Conservation (phyloP, 495 filamentous ascomycete species). For the Podospora appendiculata region DNA sequence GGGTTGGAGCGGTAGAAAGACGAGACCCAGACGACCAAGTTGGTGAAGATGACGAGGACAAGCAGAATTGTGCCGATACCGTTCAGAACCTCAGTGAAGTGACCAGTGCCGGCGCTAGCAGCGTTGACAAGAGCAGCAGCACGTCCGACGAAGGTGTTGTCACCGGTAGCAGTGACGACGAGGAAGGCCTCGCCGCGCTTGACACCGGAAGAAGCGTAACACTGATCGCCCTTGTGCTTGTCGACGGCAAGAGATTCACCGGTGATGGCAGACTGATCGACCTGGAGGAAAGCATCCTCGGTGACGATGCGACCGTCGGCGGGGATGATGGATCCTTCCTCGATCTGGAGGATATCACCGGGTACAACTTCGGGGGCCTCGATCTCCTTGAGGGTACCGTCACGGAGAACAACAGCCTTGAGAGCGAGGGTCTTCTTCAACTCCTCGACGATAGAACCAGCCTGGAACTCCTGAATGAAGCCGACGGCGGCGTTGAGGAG, state of each 20-base stretch:
- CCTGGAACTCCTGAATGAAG: constrained; percentile 84
- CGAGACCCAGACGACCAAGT: constrained; percentile 76
- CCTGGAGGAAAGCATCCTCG: constrained; percentile 72
- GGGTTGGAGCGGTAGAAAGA: constrained; percentile 78
- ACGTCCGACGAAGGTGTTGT: constrained; percentile 82
- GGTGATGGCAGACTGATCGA: constrained; percentile 88
- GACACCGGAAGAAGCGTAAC: constrained; percentile 78
- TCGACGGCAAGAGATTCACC: constrained; percentile 89
- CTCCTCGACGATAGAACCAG: constrained; percentile 85
- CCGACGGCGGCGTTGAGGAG: constrained; percentile 78
- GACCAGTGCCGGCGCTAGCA: constrained; percentile 62
- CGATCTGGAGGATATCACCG: constrained; percentile 81
- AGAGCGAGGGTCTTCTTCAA: constrained; percentile 85
- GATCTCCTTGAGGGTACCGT: constrained; percentile 62
- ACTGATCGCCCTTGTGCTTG: constrained; percentile 70
- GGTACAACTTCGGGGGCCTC: constrained; percentile 75
- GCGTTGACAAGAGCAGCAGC: constrained; percentile 77
- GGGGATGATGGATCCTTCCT: constrained; percentile 86
- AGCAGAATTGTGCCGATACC: constrained; percentile 78
- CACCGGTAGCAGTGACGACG: constrained; percentile 74
- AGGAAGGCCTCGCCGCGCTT: constrained; percentile 84
- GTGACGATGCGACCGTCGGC: constrained; percentile 82
- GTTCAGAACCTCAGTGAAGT: constrained; percentile 85
- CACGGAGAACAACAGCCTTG: constrained; percentile 76
- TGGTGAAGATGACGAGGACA: constrained; percentile 69